Evolutionary conservation across 2,329 filamentous ascomycete genomes (phyloP).

Genomic region (Pseudocercospora crystallina): DNA sequence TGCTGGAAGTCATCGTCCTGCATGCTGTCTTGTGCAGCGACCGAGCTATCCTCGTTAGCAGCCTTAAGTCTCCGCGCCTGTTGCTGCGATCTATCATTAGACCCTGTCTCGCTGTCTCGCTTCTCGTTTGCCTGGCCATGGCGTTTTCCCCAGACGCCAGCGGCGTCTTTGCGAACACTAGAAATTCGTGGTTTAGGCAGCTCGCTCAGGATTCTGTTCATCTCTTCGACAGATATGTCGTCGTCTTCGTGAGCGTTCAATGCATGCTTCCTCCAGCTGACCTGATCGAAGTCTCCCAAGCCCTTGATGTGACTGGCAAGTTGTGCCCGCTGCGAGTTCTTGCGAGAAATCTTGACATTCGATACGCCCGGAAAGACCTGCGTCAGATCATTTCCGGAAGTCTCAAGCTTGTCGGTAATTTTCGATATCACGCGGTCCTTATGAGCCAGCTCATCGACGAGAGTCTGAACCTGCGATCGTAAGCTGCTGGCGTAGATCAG

Average conservation of each 20-base stretch:
- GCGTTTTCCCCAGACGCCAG: conserved; percentile 35
- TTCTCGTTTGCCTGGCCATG: conserved; percentile 20
- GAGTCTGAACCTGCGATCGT: conserved; percentile 47
- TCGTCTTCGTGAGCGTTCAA: not conserved
- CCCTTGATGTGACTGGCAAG: conserved; percentile 57
- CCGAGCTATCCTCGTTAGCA: no score
- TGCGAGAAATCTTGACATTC: conserved; percentile 46
- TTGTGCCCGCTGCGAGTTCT: conserved; percentile 49
- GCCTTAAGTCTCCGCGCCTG: no score
- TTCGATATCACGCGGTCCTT: conserved; percentile 62
- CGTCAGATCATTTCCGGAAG: conserved; percentile 55
- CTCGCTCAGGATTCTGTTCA: conserved; percentile 21
- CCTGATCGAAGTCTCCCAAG: conserved; percentile 54
- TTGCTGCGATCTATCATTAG: no score
- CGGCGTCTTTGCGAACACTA: conserved; percentile 3
- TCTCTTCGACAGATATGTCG: conserved; percentile 7
- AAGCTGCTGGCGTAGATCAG: conserved; percentile 50
- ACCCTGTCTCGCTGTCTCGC: no score
- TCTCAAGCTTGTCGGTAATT: conserved; percentile 59
- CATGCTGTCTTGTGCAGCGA: conserved; percentile 1
- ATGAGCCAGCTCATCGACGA: conserved; percentile 52
- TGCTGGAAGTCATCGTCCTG: conserved; percentile 26
- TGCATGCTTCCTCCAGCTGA: conserved; percentile 38
- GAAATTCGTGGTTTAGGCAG: conserved; percentile 7
- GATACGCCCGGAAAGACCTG: conserved; percentile 57